These are phyloP conservation scores for Cajanus cajan DNA, from an alignment of 306 rosid genomes.

Conservation along the genomic window DNA sequence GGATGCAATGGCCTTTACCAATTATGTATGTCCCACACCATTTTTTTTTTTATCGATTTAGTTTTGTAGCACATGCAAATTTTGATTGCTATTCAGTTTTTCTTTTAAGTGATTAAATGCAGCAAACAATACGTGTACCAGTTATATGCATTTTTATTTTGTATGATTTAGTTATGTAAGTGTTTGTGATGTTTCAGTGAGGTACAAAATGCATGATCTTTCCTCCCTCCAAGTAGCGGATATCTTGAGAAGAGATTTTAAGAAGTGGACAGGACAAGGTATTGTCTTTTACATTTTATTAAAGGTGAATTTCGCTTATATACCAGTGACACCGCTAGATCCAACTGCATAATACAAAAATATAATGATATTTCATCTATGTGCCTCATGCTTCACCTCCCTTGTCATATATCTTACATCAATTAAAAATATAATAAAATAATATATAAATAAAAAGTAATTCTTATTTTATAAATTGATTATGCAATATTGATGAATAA, in stretches of 20 bases:
- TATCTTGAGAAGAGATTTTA: constrained; percentile 71
- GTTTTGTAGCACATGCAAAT: background rate
- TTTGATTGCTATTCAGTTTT: background rate
- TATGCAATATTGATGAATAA: no score
- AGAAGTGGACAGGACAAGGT: constrained; percentile 83
- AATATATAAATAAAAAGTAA: no score
- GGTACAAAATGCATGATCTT: constrained; percentile 66
- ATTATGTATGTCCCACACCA: constrained; percentile 48
- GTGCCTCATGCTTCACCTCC: no score
- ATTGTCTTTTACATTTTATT: background rate
- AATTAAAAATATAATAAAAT: no score
- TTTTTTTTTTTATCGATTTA: constrained; percentile 17
- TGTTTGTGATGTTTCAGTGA: constrained; percentile 46
- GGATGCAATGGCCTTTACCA: constrained; percentile 81
- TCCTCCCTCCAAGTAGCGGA: constrained; percentile 57
- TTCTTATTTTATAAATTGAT: no score
- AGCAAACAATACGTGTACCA: background rate
- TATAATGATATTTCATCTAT: no score
- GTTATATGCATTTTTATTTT: no score
- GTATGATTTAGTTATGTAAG: background rate
- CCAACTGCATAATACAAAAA: no score
- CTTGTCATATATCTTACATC: no score
- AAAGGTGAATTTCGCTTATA: background rate
- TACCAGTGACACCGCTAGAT: no score
- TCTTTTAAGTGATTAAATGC: background rate